Evolutionary conservation across 2,329 filamentous ascomycete species (phyloP).

Genomic region (Harringtonia lauricola): DNA sequence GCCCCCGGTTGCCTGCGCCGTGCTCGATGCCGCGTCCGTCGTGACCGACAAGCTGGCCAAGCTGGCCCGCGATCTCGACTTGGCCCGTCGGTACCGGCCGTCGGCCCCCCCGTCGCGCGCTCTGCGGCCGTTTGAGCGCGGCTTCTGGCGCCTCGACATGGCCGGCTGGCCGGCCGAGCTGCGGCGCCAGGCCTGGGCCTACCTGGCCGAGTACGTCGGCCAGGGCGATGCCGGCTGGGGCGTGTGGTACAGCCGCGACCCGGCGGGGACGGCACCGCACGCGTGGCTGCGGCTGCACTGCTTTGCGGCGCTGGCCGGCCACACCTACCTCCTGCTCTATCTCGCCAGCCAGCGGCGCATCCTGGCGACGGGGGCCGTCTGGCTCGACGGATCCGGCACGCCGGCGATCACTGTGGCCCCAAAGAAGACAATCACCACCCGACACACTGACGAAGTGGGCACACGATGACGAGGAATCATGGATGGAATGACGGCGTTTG

Average conservation of each 20-base stretch:
- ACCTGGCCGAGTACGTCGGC: constrained; percentile 47
- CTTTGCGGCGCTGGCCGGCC: constrained; percentile 63
- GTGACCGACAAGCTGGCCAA: constrained; percentile 43
- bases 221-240: constrained; percentile 56
- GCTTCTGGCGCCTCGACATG: constrained; percentile 63
- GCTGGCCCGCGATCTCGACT: constrained; percentile 40
- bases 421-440: not conserved
- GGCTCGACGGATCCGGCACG: constrained; percentile 54
- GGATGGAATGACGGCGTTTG: no score
- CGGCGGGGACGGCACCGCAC: constrained; percentile 24
- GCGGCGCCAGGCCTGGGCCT: constrained; percentile 48
- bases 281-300: constrained; percentile 56
- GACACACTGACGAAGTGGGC: no score
- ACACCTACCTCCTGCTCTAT: constrained; percentile 67
- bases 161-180: constrained; percentile 36
- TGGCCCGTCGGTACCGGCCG: constrained; percentile 43
- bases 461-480: no score
- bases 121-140: constrained; percentile 54
- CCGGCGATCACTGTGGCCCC: constrained; percentile 33
- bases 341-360: constrained; percentile 56
- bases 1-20: constrained; percentile 34
- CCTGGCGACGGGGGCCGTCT: constrained; percentile 44
- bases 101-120: constrained; percentile 25
- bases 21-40: constrained; percentile 35
- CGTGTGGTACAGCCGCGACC: constrained; percentile 42